These are phyloP conservation scores for Penicillium mononematosum DNA, from an alignment of 495 filamentous ascomycete genomes.

Conservation along the genomic window DNA sequence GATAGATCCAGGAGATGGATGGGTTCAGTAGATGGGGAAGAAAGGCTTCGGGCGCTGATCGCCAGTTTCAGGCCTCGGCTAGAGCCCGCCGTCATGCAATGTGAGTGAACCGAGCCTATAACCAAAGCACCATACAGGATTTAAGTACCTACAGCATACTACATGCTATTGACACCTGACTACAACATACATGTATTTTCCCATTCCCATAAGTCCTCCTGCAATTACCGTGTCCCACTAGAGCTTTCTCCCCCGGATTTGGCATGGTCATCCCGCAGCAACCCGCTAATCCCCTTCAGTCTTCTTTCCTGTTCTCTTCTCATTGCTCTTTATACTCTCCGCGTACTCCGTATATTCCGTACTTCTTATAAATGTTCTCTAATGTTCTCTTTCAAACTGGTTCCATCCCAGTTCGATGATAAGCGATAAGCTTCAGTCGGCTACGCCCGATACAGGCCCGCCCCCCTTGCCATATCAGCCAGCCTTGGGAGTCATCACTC, in stretches of 20 bases:
- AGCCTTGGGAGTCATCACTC: constrained; percentile 6
- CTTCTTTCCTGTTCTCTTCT: background rate
- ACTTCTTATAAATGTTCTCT: background rate
- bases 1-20: constrained; percentile 10
- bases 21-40: constrained; percentile 19
- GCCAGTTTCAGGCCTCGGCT: constrained; percentile 35
- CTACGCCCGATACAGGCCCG: constrained; percentile 26
- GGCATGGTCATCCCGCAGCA: constrained; percentile 10
- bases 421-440: constrained; percentile 22
- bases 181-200: background rate
- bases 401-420: constrained; percentile 17
- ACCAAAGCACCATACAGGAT: background rate
- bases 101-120: constrained; percentile 5
- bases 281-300: background rate
- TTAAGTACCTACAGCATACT: background rate
- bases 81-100: constrained; percentile 17
- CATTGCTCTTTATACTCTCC: background rate
- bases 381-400: background rate
- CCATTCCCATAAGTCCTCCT: background rate
- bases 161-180: background rate
- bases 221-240: background rate
- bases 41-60: constrained; percentile 26
- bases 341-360: background rate
- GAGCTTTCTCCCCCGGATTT: constrained; percentile 15
- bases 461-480: constrained; percentile 18